Base-by-base conservation (phyloP, 2,329 filamentous ascomycete genomes). In the Ceratocystis ficicola region DNA sequence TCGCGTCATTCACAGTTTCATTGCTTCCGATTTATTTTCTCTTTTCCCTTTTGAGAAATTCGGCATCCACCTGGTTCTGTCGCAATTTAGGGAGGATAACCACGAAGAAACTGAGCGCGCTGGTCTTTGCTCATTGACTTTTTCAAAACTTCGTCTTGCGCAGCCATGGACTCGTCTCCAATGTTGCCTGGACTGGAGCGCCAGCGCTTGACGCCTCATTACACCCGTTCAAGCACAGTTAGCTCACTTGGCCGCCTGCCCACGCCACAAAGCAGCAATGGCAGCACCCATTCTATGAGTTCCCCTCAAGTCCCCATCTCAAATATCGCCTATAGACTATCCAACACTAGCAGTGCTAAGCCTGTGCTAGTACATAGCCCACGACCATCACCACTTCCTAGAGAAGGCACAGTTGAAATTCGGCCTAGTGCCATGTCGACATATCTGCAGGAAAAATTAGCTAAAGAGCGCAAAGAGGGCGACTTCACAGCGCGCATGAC, bases 401-500 rank as follows among this genome's bases (percentile, higher is more conserved):
- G 76, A 69, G 76, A 79, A 67, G 72, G 75, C 20, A 75, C 75
- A 48, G 73, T 74, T 36, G 79, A 82, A 2, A 69, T 72, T 3
- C 75, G 76, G 17, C 77, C 75, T 55, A 72, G 73, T 30, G 75
- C 76, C 0, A 73, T 79, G 15, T 84, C 82, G 0, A 77, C 74
- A 17, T 80, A 83, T 63, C 74, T 85, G 1, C 82, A 83, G 60
- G 81, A 84, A 70, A 80, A 77, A 68, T 73, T 85, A n/a, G 77
- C 79, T 61, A 78, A 75, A 32, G 79, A 82, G 69, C 66, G 68
- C 20, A 67, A 67, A 59, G 66, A 73, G 68, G 70, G 73, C 65
- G 66, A 68, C 22, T 36, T 68, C 25, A 46, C 44, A 32, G 63
- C 63, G 20, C 63, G 66, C 12, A 63, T 61, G 32, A 68, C 66